phyloP scores from a whole-genome alignment of 2,329 filamentous ascomycete genomes.

The Aaosphaeria arxii region DNA sequence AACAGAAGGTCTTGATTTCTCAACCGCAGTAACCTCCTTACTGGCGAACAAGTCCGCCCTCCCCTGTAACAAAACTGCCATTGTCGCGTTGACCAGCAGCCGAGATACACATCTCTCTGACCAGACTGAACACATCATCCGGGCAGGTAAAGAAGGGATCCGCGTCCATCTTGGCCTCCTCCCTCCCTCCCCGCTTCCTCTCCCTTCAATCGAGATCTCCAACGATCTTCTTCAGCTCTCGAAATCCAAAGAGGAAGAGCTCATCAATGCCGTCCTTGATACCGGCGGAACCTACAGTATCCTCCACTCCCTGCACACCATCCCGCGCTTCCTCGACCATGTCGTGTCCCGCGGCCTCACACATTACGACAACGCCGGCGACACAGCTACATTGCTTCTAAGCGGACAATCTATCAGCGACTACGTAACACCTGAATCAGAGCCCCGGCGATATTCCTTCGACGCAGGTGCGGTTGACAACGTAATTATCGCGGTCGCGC shows the following conservation, averaged over 20 bases:
- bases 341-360: constrained; percentile 18
- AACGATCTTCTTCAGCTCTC: constrained; percentile 1
- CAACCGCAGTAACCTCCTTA: background rate
- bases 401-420: constrained; percentile 16
- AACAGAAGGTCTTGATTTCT: background rate
- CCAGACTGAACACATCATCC: constrained; percentile 15
- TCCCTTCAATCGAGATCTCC: background rate
- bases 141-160: constrained; percentile 14
- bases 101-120: constrained; percentile 1
- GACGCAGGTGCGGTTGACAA: constrained; percentile 14
- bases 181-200: constrained; percentile 1
- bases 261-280: constrained; percentile 17
- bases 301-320: constrained; percentile 9
- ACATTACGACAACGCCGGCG: constrained; percentile 19
- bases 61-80: background rate
- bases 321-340: constrained; percentile 14
- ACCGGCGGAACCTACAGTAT: constrained; percentile 20
- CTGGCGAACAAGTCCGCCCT: background rate
- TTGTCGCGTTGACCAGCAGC: background rate
- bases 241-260: constrained; percentile 9
- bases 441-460: constrained; percentile 17
- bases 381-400: constrained; percentile 18
- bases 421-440: constrained; percentile 12
- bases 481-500: constrained; percentile 12
- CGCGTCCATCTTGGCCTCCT: constrained; percentile 19